phyloP scores from a whole-genome alignment of 2,329 filamentous ascomycete genomes.

The Aspergillus fumigatiaffinis region DNA sequence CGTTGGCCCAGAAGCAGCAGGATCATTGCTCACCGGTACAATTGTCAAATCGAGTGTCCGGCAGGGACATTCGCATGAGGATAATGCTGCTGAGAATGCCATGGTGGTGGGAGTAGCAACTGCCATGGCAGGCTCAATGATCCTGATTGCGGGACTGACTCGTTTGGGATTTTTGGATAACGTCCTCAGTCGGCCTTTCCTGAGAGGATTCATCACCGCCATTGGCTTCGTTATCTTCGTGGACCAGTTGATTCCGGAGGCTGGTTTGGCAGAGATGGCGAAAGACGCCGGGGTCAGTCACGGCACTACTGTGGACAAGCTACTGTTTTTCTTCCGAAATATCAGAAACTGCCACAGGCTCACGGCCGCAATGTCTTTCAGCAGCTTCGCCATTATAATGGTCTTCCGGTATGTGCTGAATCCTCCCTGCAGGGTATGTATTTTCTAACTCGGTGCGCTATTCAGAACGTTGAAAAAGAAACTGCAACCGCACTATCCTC shows the following conservation, averaged over 20 bases:
- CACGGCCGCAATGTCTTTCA: slow-evolving; percentile 71
- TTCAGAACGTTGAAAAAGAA: slow-evolving; percentile 72
- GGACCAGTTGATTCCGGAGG: slow-evolving; percentile 87
- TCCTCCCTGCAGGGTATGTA: not conserved
- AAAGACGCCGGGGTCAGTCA: slow-evolving; percentile 63
- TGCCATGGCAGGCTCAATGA: slow-evolving; percentile 80
- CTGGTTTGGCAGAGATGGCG: slow-evolving; percentile 68
- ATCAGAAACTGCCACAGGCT: slow-evolving; percentile 64
- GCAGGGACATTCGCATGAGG: slow-evolving; percentile 59
- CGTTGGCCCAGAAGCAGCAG: slow-evolving; percentile 90
- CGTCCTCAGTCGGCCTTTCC: slow-evolving; percentile 85
- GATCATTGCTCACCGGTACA: slow-evolving; percentile 82
- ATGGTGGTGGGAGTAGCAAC: slow-evolving; percentile 84
- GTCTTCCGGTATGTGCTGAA: slow-evolving; percentile 63
- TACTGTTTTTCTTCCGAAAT: slow-evolving; percentile 72
- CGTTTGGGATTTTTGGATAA: slow-evolving; percentile 90
- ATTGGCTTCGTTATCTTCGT: slow-evolving; percentile 96
- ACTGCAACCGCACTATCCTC: slow-evolving; percentile 73
- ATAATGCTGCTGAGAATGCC: slow-evolving; percentile 69
- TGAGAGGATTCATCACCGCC: slow-evolving; percentile 93
- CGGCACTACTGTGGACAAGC: slow-evolving; percentile 80
- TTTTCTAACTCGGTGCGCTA: slow-evolving; percentile 11
- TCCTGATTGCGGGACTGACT: slow-evolving; percentile 80
- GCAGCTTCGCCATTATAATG: slow-evolving; percentile 86
- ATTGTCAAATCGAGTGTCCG: slow-evolving; percentile 77